These are phyloP conservation scores for Monosiga brevicollis DNA, from an alignment of 78 protist genomes.

Conservation along the genomic window DNA sequence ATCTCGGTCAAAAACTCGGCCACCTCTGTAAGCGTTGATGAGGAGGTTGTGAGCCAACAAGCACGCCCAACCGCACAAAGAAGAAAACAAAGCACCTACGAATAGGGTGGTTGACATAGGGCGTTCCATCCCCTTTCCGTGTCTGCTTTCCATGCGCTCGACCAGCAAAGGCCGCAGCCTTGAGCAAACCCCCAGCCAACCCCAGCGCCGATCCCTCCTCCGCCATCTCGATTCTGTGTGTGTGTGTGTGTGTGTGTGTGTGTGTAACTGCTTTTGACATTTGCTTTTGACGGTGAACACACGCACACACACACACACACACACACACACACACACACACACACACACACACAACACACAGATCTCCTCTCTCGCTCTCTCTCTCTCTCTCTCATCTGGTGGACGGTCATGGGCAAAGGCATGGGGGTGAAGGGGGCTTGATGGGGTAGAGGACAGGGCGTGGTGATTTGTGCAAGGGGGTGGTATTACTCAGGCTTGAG, in stretches of 20 bases:
- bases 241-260: background rate
- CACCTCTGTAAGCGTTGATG: background rate
- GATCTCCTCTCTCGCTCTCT: background rate
- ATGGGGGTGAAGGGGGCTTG: background rate
- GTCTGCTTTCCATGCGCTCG: background rate
- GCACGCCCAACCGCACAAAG: background rate
- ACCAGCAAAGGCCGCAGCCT: background rate
- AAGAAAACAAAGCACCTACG: background rate
- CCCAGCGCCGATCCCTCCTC: too few species aligned
- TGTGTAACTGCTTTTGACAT: background rate
- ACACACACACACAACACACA: background rate
- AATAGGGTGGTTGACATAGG: constrained; percentile 3
- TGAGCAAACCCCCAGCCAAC: too few species aligned
- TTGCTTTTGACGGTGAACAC: background rate
- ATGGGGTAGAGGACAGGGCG: too few species aligned
- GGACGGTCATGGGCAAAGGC: background rate
- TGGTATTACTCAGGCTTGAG: too few species aligned
- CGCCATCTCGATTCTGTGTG: background rate
- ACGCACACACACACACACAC: background rate
- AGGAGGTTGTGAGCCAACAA: background rate
- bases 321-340: background rate
- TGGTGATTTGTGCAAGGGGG: too few species aligned
- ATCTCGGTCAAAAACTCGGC: background rate
- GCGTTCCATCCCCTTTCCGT: background rate
- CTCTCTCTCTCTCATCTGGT: background rate